Conservation (phyloP, 2,329 filamentous ascomycete species). For the Dendryphion nanum region DNA sequence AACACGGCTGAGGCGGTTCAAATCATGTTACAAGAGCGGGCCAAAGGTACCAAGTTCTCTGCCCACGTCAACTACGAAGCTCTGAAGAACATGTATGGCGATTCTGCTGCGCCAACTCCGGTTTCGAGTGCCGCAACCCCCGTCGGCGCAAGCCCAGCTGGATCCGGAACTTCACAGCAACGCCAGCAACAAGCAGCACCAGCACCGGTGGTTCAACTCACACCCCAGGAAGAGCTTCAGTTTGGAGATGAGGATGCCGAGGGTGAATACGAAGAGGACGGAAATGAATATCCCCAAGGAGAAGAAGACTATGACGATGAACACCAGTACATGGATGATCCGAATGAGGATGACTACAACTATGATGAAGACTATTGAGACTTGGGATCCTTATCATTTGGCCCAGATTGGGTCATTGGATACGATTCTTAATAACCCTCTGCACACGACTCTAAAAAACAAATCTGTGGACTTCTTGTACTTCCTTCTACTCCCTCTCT, state of each 20-base stretch:
- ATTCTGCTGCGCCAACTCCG: background rate
- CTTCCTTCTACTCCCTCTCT: too few species aligned
- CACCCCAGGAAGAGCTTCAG: too few species aligned
- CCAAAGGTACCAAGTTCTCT: conserved; percentile 38
- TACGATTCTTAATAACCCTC: too few species aligned
- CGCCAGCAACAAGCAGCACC: background rate
- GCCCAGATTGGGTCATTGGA: too few species aligned
- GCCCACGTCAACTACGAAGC: conserved; percentile 49
- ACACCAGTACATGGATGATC: background rate
- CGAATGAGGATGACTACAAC: background rate
- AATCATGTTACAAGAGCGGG: conserved; percentile 48
- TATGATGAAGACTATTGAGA: background rate
- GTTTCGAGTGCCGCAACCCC: background rate
- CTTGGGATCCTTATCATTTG: too few species aligned
- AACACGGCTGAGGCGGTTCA: conserved; percentile 46
- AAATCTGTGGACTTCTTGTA: too few species aligned
- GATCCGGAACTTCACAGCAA: background rate
- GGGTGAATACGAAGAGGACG: background rate
- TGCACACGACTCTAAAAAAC: too few species aligned
- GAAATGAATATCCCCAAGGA: background rate
- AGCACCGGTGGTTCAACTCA: background rate
- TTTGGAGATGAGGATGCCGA: background rate
- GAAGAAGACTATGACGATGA: background rate
- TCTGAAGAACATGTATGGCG: conserved; percentile 15
- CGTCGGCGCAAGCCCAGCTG: background rate